Base-by-base conservation (phyloP, 2,329 filamentous ascomycete genomes). In the Lasiodiplodia gonubiensis region DNA sequence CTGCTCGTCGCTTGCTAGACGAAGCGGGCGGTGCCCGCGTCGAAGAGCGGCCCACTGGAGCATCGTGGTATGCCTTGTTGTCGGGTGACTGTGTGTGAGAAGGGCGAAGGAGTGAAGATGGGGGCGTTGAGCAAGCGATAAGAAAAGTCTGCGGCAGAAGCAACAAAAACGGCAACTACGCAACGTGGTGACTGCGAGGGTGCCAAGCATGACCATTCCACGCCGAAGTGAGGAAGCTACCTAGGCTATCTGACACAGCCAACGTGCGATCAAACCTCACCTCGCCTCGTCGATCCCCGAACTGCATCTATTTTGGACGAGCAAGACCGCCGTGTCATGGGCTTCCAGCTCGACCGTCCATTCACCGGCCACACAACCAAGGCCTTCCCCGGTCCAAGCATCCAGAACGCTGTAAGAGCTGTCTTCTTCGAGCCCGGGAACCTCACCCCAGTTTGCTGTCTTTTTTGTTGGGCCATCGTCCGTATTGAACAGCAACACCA, bases 321-420 rank as follows among this genome's bases (percentile, higher is more conserved):
- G 54, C 7, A 55, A 68, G 4, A 54, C 70, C 21, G 66, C 68
- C 7, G 70, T 74, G 67, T 74, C 70, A 68, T 72, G 71, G 12
- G 61, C 53, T 33, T 69, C 60, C 16, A 74, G 65, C 37, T 65
- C 33, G 3, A 61, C 68, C 11, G 68, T 52, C 25, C 70, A 66
- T 25, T 64, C 66, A 25, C 49, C 64, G 23, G 65, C 37, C 39
- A 70, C 63, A 33, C 65, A 69, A 12, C 71, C 71, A 16, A 69
- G 39, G 33, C 68, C 51, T 63, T 71, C 39, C 1, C 69, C 72
- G 4, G 71, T 70, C 73, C 74, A 75, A 0, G 68, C 70, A 66
- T 75, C 70, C n/a, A 67, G 64, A 7, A 73, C 67, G 3, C 61
- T 57, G 55, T 73, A 75, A 30, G 64, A 67, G 3, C 49, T 10